phyloP scores from a whole-genome alignment of 257 asterid species.

The Schizonepeta tenuifolia region DNA sequence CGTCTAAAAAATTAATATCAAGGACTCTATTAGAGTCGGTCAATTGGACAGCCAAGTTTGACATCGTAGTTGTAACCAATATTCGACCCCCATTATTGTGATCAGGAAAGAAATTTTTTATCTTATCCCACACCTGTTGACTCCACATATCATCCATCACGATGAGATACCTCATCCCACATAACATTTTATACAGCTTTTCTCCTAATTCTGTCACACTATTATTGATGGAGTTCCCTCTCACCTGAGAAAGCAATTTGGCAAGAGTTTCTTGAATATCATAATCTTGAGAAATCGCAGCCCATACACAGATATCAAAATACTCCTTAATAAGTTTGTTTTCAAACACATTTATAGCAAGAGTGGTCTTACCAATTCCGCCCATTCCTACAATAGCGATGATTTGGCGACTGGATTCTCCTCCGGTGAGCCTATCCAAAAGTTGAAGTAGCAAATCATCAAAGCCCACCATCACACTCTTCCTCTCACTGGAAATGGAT shows the following conservation, averaged over 20 bases:
- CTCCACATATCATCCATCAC: conserved; percentile 10
- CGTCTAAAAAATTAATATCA: neutral
- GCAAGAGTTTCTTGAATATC: neutral
- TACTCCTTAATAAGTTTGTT: neutral
- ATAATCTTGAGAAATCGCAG: conserved; percentile 10
- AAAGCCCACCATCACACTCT: neutral
- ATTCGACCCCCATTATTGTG: neutral
- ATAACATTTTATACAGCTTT: neutral
- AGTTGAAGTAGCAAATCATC: conserved; percentile 1
- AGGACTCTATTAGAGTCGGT: neutral
- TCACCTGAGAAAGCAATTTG: neutral
- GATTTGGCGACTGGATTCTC: neutral
- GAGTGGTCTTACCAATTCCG: conserved; percentile 21
- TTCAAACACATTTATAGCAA: conserved; percentile 5
- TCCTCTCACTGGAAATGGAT: no score
- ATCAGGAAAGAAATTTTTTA: neutral
- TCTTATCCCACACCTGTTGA: neutral
- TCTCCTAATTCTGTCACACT: neutral
- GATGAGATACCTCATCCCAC: neutral
- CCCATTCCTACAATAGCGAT: conserved; percentile 27
- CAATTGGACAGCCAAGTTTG: neutral
- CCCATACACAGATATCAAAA: neutral
- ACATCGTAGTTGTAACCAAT: neutral
- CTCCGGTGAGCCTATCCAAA: conserved; percentile 6
- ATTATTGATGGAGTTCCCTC: no score